These are phyloP conservation scores for Amniculicola lignicola DNA, from an alignment of 495 filamentous ascomycete genomes.

Conservation along the genomic window DNA sequence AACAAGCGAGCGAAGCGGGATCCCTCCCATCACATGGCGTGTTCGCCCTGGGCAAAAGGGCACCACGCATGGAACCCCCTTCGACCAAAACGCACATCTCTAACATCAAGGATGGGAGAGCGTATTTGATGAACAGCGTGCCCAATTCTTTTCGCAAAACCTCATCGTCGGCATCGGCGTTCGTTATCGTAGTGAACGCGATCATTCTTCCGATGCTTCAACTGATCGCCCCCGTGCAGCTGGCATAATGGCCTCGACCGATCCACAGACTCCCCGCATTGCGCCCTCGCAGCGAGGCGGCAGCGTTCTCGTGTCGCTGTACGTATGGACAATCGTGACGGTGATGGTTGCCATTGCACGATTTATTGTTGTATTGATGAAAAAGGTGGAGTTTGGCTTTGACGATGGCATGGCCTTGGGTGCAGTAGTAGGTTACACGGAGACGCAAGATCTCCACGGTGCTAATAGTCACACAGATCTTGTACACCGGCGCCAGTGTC, in stretches of 20 bases:
- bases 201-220: too few species aligned
- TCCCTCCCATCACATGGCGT: too few species aligned
- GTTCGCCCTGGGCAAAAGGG: too few species aligned
- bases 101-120: background rate
- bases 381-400: conserved; percentile 9
- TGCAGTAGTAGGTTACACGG: background rate
- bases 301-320: conserved; percentile 7
- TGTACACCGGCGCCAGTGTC: background rate
- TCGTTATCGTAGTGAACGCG: too few species aligned
- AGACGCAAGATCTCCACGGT: too few species aligned
- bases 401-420: conserved; percentile 10
- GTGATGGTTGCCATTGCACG: conserved; percentile 7
- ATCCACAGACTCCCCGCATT: background rate
- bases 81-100: background rate
- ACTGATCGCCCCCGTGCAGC: too few species aligned
- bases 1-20: too few species aligned
- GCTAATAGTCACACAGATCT: background rate
- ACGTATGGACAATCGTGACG: conserved; percentile 3
- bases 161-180: background rate
- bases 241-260: conserved; percentile 3
- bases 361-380: background rate
- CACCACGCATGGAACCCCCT: background rate
- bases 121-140: background rate
- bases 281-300: conserved; percentile 7
- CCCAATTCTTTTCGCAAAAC: background rate